Conservation (phyloP, 352 stramenopile species). For the Phytopythium ostracodes region DNA sequence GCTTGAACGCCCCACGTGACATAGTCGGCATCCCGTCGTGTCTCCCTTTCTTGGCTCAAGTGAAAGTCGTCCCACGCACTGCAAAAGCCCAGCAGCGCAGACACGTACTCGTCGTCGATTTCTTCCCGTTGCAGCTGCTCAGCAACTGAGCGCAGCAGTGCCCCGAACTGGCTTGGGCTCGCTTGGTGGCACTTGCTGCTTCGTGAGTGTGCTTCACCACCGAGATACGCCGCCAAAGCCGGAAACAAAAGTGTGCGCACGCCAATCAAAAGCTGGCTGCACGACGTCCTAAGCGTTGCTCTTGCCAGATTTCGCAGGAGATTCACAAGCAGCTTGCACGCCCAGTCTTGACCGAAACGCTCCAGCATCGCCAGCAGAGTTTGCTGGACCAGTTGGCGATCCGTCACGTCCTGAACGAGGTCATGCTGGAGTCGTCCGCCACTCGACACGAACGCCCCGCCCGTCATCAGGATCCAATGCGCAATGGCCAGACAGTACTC, state of each 20-base stretch:
- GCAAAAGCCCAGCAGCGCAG: constrained; percentile 27
- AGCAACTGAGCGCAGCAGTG: constrained; percentile 15
- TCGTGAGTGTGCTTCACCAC: neutral
- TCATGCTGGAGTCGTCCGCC: constrained; percentile 9
- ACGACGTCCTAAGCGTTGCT: neutral
- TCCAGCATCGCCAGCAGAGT: constrained; percentile 20
- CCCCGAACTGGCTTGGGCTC: constrained; percentile 20
- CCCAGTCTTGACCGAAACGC: constrained; percentile 20
- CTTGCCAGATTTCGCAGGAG: constrained; percentile 16
- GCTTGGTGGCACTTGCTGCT: neutral
- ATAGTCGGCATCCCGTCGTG: constrained; percentile 4
- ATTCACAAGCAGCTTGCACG: constrained; percentile 14
- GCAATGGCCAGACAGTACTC: constrained; percentile 24
- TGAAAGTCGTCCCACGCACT: constrained; percentile 29
- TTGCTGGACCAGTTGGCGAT: constrained; percentile 17
- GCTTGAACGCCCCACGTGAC: constrained; percentile 25
- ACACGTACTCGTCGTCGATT: constrained; percentile 21
- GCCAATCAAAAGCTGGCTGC: constrained; percentile 9
- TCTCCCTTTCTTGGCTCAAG: constrained; percentile 25
- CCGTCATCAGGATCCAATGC: constrained; percentile 17
- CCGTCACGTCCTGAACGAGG: constrained; percentile 17
- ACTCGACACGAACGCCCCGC: constrained; percentile 36
- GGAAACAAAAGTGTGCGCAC: constrained; percentile 34
- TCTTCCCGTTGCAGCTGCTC: constrained; percentile 18
- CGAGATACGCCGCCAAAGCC: constrained; percentile 9